Base-by-base conservation (phyloP, 2,329 filamentous ascomycete species). In the Aspergillus sclerotialis region DNA sequence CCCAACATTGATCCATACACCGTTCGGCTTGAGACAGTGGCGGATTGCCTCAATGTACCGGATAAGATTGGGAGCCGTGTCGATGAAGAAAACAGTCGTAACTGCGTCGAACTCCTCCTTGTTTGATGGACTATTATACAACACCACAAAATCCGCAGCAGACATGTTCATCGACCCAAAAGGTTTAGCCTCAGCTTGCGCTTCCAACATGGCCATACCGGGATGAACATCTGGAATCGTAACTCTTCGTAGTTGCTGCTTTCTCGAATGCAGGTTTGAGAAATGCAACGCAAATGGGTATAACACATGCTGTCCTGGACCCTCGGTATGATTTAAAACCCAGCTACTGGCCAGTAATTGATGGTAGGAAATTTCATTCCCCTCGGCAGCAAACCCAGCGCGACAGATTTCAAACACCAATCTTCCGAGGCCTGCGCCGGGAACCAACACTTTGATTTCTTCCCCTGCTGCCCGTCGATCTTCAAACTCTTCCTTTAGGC, bases 291-390 rank as follows among this genome's bases (percentile, higher is more conserved):
- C 77, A 76, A 90, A 98, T 0, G 92, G 92, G 52, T 83, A 85
- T 33, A 98, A 71, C 7, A 70, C 77, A 60, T 88, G 86, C 41
- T 83, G 71, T 11, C 72, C 71, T 0, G 73, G 74, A 2, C 59
- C 54, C 1, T 67, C 49, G 4, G 80, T 84, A 48, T 64, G 58
- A 38, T 73, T 73, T 25, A 73, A 49, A 7, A 71, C 48, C 63
- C 68, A 77, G 42, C 75, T 76, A 38, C 85, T 93, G 1, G 87
- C 87, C 38, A 96, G 71, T n/a, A 98, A 75, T 58, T 94, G 87
- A 59, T 98, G 92, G 55, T 94, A 96, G 3, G 89, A 95, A 42
- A 96, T 94, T 63, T 98, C 85, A 55, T 95, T 96, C 17, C 90
- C 90, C 59, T 95, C 88, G 1, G 79, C 76, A 8, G 75, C 66